Percentiles rank a stretch among this genome's conserved stretches.
phyloP scores from a whole-genome alignment of 2,329 filamentous ascomycete species.

The Beauveria asiatica region DNA sequence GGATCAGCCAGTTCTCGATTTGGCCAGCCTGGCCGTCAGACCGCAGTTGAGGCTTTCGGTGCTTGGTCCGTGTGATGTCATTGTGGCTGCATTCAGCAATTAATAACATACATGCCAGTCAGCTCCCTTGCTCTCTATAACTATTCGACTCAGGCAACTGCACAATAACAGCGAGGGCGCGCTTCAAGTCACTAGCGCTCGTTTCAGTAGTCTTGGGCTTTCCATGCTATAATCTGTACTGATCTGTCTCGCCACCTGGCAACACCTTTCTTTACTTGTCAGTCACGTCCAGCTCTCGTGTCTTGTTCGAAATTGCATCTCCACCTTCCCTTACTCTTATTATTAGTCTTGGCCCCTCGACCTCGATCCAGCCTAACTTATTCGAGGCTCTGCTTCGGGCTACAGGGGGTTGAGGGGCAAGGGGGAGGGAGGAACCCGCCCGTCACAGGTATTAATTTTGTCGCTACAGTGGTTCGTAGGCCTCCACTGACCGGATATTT shows the following conservation, averaged over 20 bases:
- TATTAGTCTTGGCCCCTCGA: neutral
- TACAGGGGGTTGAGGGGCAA: neutral
- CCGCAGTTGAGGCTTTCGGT: neutral
- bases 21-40: neutral
- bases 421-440: neutral
- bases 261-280: neutral
- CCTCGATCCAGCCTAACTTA: neutral
- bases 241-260: no score
- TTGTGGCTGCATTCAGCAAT: conserved; percentile 2
- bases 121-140: no score
- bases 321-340: neutral
- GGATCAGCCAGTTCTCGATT: neutral
- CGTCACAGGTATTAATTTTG: neutral
- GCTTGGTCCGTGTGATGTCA: conserved; percentile 5
- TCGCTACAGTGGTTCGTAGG: neutral
- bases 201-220: no score
- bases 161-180: no score
- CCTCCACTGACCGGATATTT: neutral
- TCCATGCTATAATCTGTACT: no score
- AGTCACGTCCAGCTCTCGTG: no score
- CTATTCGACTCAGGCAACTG: no score
- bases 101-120: neutral
- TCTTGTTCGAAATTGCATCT: neutral
- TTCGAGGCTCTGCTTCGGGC: neutral
- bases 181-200: no score